Base-by-base conservation (phyloP, 371 early-diverging fungal genomes). In the Parasitella parasitica region DNA sequence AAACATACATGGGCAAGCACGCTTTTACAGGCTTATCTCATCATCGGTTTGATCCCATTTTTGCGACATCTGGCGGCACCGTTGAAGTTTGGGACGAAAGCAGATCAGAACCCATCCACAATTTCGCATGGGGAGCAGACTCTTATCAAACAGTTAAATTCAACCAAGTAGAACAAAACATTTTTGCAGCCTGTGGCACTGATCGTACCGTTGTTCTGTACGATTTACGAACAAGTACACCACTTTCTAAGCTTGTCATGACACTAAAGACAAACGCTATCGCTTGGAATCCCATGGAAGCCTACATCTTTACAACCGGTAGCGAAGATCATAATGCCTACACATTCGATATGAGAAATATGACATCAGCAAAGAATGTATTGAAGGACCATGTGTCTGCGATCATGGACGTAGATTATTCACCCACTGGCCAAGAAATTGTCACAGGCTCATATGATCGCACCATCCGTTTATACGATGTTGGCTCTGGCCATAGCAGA, bases 251-350 rank as follows among this genome's bases (percentile, higher is more conserved):
- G 67, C 60, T 89, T 6, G 77, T 92, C 59, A 84, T 94, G 87
- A 71, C 86, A 49, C 67, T 82, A 38, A 86, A 88, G 61, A 89
- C 95, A 22, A 99, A 99, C 71, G 93, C 96, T 11, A 86, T 99
- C 56, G 86, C 93, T 15, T 99, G 99, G 98, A 98, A 98, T 71
- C 99, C 99, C 2, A 94, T 96, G 91, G 97, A 96, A 73, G 94
- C 99, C 0, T 93, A 87, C 71, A 92, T 88, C 59, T 97, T 98
- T 77, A 87, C 92, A 22, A 89, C 89, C 0, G 86, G 72, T 61
- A 98, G 94, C 80, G 99, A 99, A 84, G 98, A 99, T 84, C 95
- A 94, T 71, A 97, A 96, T 69, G 84, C 87, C 48, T 98, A 99
- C 77, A 86, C 88, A 2, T 96, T 96, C 69, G 99, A 99, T 77